Percentiles rank a stretch among this genome's conserved stretches.
These are phyloP conservation scores for Kalaharituber pfeilii DNA, from an alignment of 2,329 filamentous ascomycete species.

Conservation along the genomic window DNA sequence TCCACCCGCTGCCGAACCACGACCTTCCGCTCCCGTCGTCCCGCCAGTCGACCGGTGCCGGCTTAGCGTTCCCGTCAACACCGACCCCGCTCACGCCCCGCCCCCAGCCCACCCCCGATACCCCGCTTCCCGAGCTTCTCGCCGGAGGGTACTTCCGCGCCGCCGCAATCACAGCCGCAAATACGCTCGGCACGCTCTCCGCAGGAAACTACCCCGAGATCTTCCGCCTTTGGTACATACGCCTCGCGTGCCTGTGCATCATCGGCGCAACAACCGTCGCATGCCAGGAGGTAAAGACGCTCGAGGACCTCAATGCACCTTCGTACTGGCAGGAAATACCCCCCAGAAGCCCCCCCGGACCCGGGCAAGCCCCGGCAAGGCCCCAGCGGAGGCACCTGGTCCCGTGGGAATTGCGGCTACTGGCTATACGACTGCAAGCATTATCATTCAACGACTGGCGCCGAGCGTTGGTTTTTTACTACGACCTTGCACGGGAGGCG, in stretches of 20 bases:
- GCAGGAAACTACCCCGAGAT: constrained; percentile 26
- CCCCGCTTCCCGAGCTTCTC: constrained; percentile 51
- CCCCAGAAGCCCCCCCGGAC: constrained; percentile 26
- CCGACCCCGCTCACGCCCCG: constrained; percentile 42
- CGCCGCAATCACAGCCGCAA: constrained; percentile 48
- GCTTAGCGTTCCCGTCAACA: constrained; percentile 68
- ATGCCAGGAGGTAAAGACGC: constrained; percentile 43
- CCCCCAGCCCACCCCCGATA: constrained; percentile 41
- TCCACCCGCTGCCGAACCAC: constrained; percentile 27
- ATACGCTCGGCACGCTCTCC: constrained; percentile 28
- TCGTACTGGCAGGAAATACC: constrained; percentile 23
- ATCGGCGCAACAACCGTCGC: constrained; percentile 29
- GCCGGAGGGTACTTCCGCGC: constrained; percentile 59
- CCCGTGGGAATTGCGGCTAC: constrained; percentile 71
- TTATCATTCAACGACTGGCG: constrained; percentile 72
- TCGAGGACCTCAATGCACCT: constrained; percentile 39
- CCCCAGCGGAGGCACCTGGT: constrained; percentile 40
- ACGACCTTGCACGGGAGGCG: constrained; percentile 69
- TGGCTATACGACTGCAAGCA: constrained; percentile 68
- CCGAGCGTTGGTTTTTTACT: constrained; percentile 73
- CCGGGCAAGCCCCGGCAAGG: constrained; percentile 42
- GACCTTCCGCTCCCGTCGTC: constrained; percentile 68
- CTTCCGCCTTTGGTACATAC: constrained; percentile 26
- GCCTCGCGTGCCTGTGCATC: constrained; percentile 43
- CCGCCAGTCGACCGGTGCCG: constrained; percentile 31